These are phyloP conservation scores for Echeveria elegans DNA, from an alignment of 164 flowering plant species.

Conservation along the genomic window DNA sequence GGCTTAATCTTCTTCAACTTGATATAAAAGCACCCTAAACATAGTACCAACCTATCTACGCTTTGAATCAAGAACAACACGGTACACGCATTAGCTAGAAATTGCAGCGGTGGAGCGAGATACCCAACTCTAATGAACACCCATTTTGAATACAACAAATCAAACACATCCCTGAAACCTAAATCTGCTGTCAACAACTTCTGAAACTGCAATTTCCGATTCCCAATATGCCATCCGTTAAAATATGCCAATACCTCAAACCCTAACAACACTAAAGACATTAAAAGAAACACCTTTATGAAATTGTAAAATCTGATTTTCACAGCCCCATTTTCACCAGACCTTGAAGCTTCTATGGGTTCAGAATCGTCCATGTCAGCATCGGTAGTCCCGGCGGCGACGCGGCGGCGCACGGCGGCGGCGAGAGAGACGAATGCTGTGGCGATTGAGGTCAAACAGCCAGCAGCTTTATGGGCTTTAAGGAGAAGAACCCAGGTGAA, in stretches of 20 bases:
- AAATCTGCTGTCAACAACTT: slow-evolving; percentile 21
- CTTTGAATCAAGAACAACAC: slow-evolving; percentile 82
- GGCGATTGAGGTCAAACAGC: slow-evolving; percentile 74
- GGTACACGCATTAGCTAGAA: slow-evolving; percentile 54
- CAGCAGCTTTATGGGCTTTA: slow-evolving; percentile 90
- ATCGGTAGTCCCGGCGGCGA: slow-evolving; percentile 69
- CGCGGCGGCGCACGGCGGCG: slow-evolving; percentile 61
- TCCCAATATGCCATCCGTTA: slow-evolving; percentile 86
- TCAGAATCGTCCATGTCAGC: slow-evolving; percentile 24
- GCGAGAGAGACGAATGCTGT: slow-evolving; percentile 40
- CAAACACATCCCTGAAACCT: slow-evolving; percentile 24
- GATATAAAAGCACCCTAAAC: slow-evolving; percentile 81
- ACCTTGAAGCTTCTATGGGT: neutral
- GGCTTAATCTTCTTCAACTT: slow-evolving; percentile 62
- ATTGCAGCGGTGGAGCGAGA: slow-evolving; percentile 78
- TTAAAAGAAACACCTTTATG: slow-evolving; percentile 39
- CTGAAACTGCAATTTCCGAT: slow-evolving; percentile 40
- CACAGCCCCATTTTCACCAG: slow-evolving; percentile 26
- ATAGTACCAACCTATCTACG: slow-evolving; percentile 66
- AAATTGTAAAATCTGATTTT: slow-evolving; percentile 40
- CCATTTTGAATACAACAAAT: slow-evolving; percentile 63
- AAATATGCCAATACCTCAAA: slow-evolving; percentile 76
- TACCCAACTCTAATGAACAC: slow-evolving; percentile 48
- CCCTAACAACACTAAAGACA: slow-evolving; percentile 37
- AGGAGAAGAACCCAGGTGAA: slow-evolving; percentile 94